Percentiles rank a stretch among this genome's conserved stretches.
phyloP scores from a whole-genome alignment of 169 alveolate species.

The Eimeria praecox region DNA sequence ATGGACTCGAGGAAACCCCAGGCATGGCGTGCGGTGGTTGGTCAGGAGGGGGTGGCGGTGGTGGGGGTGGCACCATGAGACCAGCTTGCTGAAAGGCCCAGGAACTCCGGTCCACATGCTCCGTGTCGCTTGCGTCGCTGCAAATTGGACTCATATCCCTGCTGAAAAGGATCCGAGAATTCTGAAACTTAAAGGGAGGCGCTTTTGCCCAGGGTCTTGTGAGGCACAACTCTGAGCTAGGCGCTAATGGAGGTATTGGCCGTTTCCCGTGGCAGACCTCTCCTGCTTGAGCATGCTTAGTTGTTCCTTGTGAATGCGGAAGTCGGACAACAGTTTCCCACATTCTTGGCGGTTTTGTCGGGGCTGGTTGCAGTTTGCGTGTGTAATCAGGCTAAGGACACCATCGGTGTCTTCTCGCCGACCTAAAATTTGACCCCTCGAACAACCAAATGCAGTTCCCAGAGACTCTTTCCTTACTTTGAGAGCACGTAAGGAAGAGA shows the following conservation, averaged over 20 bases:
- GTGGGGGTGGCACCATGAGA: conserved; percentile 48
- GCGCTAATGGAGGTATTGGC: not conserved
- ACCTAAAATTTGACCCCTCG: not conserved
- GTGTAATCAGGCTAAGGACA: not conserved
- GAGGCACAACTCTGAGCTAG: conserved; percentile 15
- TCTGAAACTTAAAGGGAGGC: not conserved
- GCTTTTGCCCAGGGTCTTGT: conserved; percentile 23
- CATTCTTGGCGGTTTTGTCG: conserved; percentile 12
- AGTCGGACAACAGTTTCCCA: not conserved
- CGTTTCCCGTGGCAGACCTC: conserved; percentile 33
- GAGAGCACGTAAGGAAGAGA: not conserved
- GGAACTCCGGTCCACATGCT: not conserved
- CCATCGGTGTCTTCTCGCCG: conserved; percentile 6
- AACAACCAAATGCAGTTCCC: not conserved
- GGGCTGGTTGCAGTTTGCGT: not conserved
- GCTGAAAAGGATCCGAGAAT: conserved; percentile 7
- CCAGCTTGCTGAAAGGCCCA: conserved; percentile 19
- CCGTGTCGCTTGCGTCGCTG: conserved; percentile 70
- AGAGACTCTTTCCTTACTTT: not conserved
- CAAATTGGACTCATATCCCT: conserved; percentile 64
- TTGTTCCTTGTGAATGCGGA: not conserved
- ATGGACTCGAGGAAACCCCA: not conserved
- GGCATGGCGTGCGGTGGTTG: not conserved
- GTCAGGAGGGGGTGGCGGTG: conserved; percentile 67
- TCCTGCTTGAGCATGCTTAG: conserved; percentile 9